A percentile compares a stretch with the other conserved stretches of the same genome.
Evolutionary conservation across 306 rosid species (phyloP).

Genomic region (Pterocarpus santalinus): DNA sequence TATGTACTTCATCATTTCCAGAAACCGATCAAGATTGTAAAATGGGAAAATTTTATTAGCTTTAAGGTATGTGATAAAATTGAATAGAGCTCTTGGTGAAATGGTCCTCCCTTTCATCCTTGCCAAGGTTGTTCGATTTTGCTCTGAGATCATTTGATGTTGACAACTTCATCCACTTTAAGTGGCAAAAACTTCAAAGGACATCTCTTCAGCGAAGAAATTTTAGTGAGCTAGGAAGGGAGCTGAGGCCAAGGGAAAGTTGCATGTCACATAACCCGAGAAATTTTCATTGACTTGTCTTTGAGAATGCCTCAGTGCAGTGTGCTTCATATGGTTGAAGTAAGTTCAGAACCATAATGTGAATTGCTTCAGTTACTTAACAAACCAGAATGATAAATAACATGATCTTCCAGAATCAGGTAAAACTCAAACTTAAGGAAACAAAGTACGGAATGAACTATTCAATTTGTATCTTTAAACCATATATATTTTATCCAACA

Average conservation of each 20-base stretch:
- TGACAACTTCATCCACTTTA: slow-evolving; percentile 40
- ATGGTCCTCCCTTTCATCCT: no score
- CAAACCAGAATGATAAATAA: slow-evolving; percentile 15
- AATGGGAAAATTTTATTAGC: no score
- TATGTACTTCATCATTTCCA: no score
- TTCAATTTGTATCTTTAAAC: background rate
- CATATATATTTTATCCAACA: background rate
- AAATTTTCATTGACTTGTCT: slow-evolving; percentile 36
- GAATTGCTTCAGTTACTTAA: slow-evolving; percentile 52
- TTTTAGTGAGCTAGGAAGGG: slow-evolving; percentile 43
- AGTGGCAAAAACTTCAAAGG: slow-evolving; percentile 47
- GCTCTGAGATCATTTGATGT: slow-evolving; percentile 45
- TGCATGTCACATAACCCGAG: slow-evolving; percentile 39
- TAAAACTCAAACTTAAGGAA: background rate
- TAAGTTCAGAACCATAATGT: slow-evolving; percentile 33
- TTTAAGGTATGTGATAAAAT: no score
- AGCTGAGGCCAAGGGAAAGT: background rate
- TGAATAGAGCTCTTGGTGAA: no score
- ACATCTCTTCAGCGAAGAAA: slow-evolving; percentile 51
- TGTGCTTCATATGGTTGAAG: slow-evolving; percentile 35
- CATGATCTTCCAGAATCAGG: background rate
- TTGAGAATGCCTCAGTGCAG: slow-evolving; percentile 48
- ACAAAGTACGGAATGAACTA: background rate
- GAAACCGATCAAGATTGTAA: no score
- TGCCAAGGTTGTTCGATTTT: background rate